Base-by-base conservation (phyloP, 768 basidiomycete genomes). In the Symmetrospora coprosmae region DNA sequence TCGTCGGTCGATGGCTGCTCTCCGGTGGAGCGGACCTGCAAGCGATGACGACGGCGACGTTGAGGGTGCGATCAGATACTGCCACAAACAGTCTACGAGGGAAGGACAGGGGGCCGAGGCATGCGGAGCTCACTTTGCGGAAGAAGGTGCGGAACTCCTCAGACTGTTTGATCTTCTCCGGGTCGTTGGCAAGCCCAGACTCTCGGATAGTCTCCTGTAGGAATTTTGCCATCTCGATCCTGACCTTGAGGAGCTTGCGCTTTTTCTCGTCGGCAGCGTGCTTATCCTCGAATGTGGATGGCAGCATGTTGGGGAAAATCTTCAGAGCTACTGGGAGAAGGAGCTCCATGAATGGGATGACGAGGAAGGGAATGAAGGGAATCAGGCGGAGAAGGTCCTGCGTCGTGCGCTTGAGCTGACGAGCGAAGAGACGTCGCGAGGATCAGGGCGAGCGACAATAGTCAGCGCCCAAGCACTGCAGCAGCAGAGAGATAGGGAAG, bases 91-190 rank as follows among this genome's bases (percentile, higher is more conserved):
- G 40, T 21, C 25, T 55, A 33, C 62, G 25, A 30, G 19, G n/a
- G 37, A 25, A 48, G 17, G 14, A 31, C 2, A 16, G 41, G 33
- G 41, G 21, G 3, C 28, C 45, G 11, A 46, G 11, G 38, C 30
- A 39, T 9, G 4, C 17, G 21, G 7, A 21, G 56, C 74, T 31
- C 51, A 87, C 89, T 76, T 97, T 97, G 71, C 88, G 82, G 83
- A 99, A 99, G 76, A 99, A 99, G 73, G 92, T 89, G 71, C 96
- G 96, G 80, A 99, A 99, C 38, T 89, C 87, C 55, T 94, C 91
- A 39, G 81, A 85, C 64, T 88, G 86, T 61, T 96, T 82, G 60
- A 99, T 94, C 70, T 70, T 72, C 64, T 92, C 89, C 19, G 84
- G 82, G 62, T 87, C 87, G 72, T 87, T 90, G 61, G 96, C 77